phyloP scores from a whole-genome alignment of 108 stramenopile genomes.

The Cyclotella cryptica region DNA sequence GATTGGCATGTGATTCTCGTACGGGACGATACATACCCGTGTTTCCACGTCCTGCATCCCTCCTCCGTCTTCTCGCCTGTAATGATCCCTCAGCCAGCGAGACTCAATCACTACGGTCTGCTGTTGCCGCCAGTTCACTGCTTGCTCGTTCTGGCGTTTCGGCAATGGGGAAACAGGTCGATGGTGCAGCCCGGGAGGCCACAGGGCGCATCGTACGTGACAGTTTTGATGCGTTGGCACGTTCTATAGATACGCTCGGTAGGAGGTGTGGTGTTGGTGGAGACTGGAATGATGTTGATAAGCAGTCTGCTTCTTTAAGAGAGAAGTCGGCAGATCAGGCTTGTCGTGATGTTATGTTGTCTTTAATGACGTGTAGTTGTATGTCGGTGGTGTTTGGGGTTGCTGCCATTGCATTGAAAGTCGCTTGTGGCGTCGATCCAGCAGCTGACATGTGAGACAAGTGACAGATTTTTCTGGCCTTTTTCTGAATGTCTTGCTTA shows the following conservation, averaged over 20 bases:
- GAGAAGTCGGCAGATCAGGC: slow-evolving; percentile 75
- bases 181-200: slow-evolving; percentile 35
- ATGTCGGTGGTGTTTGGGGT: slow-evolving; percentile 84
- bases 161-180: slow-evolving; percentile 20
- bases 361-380: slow-evolving; percentile 78
- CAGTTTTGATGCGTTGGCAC: slow-evolving; percentile 76
- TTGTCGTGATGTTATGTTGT: slow-evolving; percentile 72
- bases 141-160: slow-evolving; percentile 15
- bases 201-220: slow-evolving; percentile 79
- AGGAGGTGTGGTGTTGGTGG: slow-evolving; percentile 85
- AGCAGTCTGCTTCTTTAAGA: slow-evolving; percentile 60
- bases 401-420: slow-evolving; percentile 68
- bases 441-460: slow-evolving; percentile 67
- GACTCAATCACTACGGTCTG: slow-evolving; percentile 66
- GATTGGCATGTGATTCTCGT: slow-evolving; percentile 81
- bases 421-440: slow-evolving; percentile 71
- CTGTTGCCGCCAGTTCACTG: slow-evolving; percentile 42
- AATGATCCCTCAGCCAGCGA: slow-evolving; percentile 77
- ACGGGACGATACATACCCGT: slow-evolving; percentile 77
- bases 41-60: slow-evolving; percentile 65
- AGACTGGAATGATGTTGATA: slow-evolving; percentile 81
- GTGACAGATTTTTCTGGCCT: too few relatives aligned
- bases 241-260: slow-evolving; percentile 88
- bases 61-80: slow-evolving; percentile 76
- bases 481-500: not conserved